phyloP scores from a whole-genome alignment of 352 stramenopile genomes.

The Bremia lactucae region DNA sequence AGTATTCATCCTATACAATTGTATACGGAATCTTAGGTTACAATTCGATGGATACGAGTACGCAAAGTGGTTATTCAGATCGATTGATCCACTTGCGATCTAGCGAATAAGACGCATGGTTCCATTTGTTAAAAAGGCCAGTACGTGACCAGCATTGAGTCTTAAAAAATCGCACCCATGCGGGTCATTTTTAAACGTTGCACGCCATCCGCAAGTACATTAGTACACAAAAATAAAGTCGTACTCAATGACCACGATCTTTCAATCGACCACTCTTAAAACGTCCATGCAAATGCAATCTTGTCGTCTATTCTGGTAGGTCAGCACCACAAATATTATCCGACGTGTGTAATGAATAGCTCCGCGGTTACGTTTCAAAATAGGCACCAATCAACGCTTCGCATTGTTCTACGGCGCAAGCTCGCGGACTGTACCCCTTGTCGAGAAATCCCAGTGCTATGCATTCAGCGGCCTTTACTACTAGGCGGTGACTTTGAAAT shows the following conservation, averaged over 20 bases:
- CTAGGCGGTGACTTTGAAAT: constrained; percentile 22
- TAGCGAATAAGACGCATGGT: constrained; percentile 5
- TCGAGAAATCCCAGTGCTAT: constrained; percentile 19
- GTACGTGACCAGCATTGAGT: constrained; percentile 6
- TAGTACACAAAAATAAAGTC: background rate
- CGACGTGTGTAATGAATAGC: background rate
- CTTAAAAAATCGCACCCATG: no score
- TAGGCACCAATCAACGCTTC: constrained; percentile 22
- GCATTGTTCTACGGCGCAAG: constrained; percentile 18
- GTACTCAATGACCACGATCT: constrained; percentile 10
- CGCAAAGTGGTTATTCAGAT: background rate
- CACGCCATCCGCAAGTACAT: constrained; percentile 2
- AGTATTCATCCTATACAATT: no score
- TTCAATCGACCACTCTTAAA: constrained; percentile 19
- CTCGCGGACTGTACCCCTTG: constrained; percentile 12
- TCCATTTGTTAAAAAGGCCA: constrained; percentile 10
- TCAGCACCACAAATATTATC: background rate
- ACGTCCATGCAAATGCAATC: constrained; percentile 25
- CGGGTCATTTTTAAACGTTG: constrained; percentile 13
- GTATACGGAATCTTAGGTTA: no score
- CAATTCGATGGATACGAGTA: no score
- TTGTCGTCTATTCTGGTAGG: constrained; percentile 20
- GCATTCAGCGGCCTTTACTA: constrained; percentile 7
- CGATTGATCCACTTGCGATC: constrained; percentile 8
- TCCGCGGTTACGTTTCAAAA: background rate